Evolutionary conservation across 2,329 filamentous ascomycete species (phyloP).

Genomic region (Coniosporium tulheliwenetii): DNA sequence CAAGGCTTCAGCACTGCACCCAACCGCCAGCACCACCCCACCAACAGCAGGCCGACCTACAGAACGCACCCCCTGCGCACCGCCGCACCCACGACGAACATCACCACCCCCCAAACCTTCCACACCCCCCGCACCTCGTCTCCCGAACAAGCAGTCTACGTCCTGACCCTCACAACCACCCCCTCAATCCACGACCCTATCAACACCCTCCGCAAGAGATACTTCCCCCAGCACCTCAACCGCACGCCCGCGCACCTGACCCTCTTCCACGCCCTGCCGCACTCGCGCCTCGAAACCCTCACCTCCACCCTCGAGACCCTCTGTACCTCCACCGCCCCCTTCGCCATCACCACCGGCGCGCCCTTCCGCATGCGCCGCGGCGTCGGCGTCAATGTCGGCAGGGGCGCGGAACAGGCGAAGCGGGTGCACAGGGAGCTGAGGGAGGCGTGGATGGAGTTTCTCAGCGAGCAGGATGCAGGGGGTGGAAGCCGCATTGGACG

Average conservation of each 20-base stretch:
- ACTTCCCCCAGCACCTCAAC: conserved; percentile 27
- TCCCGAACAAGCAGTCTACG: conserved; percentile 21
- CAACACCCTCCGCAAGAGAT: conserved; percentile 20
- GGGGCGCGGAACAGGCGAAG: conserved; percentile 16
- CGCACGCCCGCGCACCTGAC: conserved; percentile 27
- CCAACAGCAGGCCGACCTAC: too few species aligned
- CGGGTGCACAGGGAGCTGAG: conserved; percentile 19
- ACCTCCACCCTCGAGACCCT: conserved; percentile 16
- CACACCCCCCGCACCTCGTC: conserved; percentile 15
- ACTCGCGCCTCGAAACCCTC: conserved; percentile 20
- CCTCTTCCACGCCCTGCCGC: conserved; percentile 29
- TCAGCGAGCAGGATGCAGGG: conserved; percentile 27
- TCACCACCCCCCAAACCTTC: conserved; percentile 1
- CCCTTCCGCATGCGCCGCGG: conserved; percentile 26
- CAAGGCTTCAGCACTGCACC: background rate
- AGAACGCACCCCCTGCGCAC: too few species aligned
- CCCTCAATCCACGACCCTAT: conserved; percentile 21
- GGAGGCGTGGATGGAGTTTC: conserved; percentile 18
- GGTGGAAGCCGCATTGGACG: conserved; percentile 26
- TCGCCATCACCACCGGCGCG: conserved; percentile 19
- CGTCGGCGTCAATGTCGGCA: conserved; percentile 20
- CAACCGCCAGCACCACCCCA: background rate
- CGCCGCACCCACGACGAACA: too few species aligned
- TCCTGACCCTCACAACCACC: conserved; percentile 26
- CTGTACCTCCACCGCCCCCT: conserved; percentile 15